These are phyloP conservation scores for Catharanthus roseus DNA, from an alignment of 257 asterid species.

Conservation along the genomic window DNA sequence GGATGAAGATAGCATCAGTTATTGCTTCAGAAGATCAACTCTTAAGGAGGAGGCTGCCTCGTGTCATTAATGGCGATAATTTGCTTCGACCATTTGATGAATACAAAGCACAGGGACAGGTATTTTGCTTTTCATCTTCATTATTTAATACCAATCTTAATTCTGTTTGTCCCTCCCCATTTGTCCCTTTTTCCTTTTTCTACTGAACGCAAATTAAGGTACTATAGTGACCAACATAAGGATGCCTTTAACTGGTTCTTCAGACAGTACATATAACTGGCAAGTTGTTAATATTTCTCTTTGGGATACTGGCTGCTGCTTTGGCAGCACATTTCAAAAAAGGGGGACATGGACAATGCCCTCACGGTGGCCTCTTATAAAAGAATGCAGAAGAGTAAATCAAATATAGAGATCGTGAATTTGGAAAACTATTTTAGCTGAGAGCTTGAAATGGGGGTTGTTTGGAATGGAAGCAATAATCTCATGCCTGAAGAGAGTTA, in stretches of 20 bases:
- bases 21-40: conserved; percentile 98
- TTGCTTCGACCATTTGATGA: conserved; percentile 90
- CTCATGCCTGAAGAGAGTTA: background rate
- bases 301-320: background rate
- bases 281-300: background rate
- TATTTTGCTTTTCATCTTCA: conserved; percentile 22
- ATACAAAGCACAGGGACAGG: conserved; percentile 95
- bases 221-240: background rate
- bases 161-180: background rate
- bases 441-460: background rate
- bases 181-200: background rate
- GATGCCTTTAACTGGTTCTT: background rate
- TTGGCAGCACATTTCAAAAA: background rate
- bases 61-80: conserved; percentile 91
- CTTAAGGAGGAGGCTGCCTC: conserved; percentile 85
- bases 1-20: conserved; percentile 94
- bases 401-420: background rate
- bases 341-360: background rate
- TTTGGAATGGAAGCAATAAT: background rate
- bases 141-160: background rate
- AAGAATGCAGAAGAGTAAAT: background rate
- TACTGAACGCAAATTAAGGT: background rate
- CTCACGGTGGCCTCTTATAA: background rate
- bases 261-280: background rate
- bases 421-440: background rate